Base-by-base conservation (phyloP, 1,284 basidiomycete species). In the Xerocomus minutiporus region DNA sequence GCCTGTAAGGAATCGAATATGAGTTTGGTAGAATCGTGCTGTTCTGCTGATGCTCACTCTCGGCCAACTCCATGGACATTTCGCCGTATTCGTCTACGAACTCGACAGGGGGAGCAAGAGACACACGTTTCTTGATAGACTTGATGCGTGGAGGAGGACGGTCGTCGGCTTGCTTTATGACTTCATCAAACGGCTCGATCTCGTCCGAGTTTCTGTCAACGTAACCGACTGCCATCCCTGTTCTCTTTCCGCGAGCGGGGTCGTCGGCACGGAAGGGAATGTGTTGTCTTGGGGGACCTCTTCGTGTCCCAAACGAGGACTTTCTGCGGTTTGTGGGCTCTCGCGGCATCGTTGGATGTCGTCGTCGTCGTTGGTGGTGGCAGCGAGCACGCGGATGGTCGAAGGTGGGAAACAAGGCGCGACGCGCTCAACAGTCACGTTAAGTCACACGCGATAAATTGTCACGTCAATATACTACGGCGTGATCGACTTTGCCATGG, bases 161-260 rank as follows among this genome's bases (percentile, higher is more conserved):
- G 50, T 75, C 75, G 68, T 89, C 84, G 0, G 80, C 85, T 61
- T 87, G 83, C 46, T 77, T 74, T 57, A 94, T 81, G 62, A 93
- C 76, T 59, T 84, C 80, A 52, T 84, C 82, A 61, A 91, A 88
- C 11, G 84, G 84, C 69, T 95, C 92, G 66, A 91, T 91, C 9
- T 92, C 94, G 64, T 93, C 88, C 13, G 85, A 85, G 59, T 83
- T 84, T 57, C 82, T 80, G 48, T 84, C 81, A 47, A 91, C 81
- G 65, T 83, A 79, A 28, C 71, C 76, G 15, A 90, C 81, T 2
- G 78, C 73, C 49, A 88, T 75, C 3, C 88, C 88, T 0, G 87
- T 91, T 65, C 82, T 86, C 76, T 86, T 88, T 15, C 88, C 88
- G 53, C 83, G 84, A 43, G 79, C 78, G 17, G 80, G 79, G 59